Percentiles rank a stretch among this genome's conserved stretches.
phyloP scores from a whole-genome alignment of 2,329 filamentous ascomycete species.

The Fusarium pseudograminearum region DNA sequence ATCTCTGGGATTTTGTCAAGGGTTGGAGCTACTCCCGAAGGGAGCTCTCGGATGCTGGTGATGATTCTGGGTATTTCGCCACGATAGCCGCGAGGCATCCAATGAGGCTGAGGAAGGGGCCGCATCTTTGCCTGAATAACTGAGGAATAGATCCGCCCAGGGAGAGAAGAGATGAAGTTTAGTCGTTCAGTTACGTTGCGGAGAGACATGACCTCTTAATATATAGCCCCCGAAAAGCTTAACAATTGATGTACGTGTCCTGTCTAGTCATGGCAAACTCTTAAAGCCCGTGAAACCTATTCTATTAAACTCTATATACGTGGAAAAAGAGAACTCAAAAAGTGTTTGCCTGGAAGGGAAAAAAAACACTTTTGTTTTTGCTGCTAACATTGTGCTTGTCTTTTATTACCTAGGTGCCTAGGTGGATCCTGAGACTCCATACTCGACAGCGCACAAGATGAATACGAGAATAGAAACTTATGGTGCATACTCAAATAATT shows the following conservation, averaged over 20 bases:
- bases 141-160: rapidly evolving
- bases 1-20: conserved; percentile 22
- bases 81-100: not conserved
- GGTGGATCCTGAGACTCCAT: too few species aligned
- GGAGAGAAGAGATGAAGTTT: not conserved
- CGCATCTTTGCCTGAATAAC: not conserved
- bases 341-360: too few species aligned
- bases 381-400: too few species aligned
- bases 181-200: not conserved
- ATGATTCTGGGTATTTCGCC: conserved; percentile 5
- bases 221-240: not conserved
- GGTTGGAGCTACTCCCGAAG: conserved; percentile 6
- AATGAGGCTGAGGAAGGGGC: not conserved
- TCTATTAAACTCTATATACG: too few species aligned
- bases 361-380: too few species aligned
- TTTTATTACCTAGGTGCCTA: too few species aligned
- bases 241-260: not conserved
- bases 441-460: not conserved
- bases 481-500: not conserved
- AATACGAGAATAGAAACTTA: conserved; percentile 18
- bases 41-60: conserved; percentile 8
- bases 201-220: not conserved
- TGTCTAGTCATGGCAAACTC: not conserved
- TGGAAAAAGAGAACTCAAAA: too few species aligned
- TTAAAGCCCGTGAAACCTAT: too few species aligned